phyloP scores from a whole-genome alignment of 2,329 filamentous ascomycete genomes.

The Tolypocladium ovalisporum region DNA sequence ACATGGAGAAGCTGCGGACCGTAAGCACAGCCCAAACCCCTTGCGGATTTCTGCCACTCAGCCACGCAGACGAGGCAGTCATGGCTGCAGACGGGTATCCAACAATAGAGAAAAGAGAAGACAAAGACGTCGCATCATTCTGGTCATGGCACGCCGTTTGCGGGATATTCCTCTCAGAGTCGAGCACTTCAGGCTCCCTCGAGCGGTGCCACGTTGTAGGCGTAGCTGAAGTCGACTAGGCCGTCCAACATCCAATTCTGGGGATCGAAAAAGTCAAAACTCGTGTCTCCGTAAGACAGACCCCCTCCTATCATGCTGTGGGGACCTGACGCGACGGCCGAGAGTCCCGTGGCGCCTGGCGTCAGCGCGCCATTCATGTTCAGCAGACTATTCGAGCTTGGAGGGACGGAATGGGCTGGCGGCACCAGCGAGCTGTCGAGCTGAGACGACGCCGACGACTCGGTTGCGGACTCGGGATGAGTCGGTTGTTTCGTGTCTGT shows the following conservation, averaged over 20 bases:
- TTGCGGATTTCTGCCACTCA: not conserved
- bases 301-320: constrained; percentile 37
- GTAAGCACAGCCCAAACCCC: not conserved
- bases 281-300: constrained; percentile 52
- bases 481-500: constrained; percentile 74
- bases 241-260: constrained; percentile 91
- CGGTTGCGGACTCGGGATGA: constrained; percentile 67
- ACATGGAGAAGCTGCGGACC: not conserved
- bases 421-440: constrained; percentile 48
- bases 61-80: not conserved
- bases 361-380: constrained; percentile 41
- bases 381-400: constrained; percentile 34
- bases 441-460: constrained; percentile 58
- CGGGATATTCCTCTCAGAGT: not conserved
- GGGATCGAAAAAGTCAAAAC: constrained; percentile 84
- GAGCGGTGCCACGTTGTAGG: constrained; percentile 38
- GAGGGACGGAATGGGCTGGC: constrained; percentile 21
- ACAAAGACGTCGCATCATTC: not conserved
- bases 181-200: constrained; percentile 33
- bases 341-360: constrained; percentile 35
- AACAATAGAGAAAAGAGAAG: not conserved
- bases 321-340: constrained; percentile 24
- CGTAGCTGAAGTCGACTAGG: constrained; percentile 68
- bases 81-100: not conserved
- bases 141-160: not conserved